Evolutionary conservation across 139 green algal genomes (phyloP), one percentile per base, ranked within the genome.

Genomic region (Coelastrella sp.): DNA sequence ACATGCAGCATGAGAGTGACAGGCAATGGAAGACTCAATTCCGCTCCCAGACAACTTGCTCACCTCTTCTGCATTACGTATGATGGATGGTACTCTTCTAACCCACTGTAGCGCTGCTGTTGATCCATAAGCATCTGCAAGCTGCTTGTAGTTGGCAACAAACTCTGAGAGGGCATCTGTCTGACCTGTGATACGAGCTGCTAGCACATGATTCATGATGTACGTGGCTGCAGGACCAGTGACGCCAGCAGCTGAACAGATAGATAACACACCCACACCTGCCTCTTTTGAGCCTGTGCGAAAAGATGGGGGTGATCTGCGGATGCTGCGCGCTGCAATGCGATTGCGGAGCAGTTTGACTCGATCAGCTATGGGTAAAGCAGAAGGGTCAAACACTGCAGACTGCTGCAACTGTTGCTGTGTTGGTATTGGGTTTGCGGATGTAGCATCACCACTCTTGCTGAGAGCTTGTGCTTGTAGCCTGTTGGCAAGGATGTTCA

Each of bases 371-470:
- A 82, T 82, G 1, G 75, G 53, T 5, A 82, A 53, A n/a, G 38
- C 35, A 7, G 75, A 69, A 5, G 75, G 75, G 53, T 82, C 75
- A 38, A 82, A 67, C 2, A 64, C 40, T 78, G 68, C 35, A 51
- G 66, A 21, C 2, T 5, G 0, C 21, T 48, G 17, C 73, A 35
- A 30, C 32, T 66, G 48, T 19, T 79, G 25, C 71, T 62, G 41
- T 62, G 41, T 34, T 63, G 67, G 19, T 76, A 13, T 21, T 80
- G 72, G 19, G 51, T 45, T 25, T 80, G 72, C 15, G 7, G 48
- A 34, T 43, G 63, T 40, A 21, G 38, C 7, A 34, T 11, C 68
- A 59, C 27, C 21, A 21, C 68, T 38, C 23, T 5, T 77, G 68
- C 19, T 25, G 68, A 27, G 38, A 37, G 53, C 21, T 38, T 59